These are phyloP conservation scores for Pneumocystis jirovecii DNA, from an alignment of 1,139 yeast genomes.

Conservation along the genomic window DNA sequence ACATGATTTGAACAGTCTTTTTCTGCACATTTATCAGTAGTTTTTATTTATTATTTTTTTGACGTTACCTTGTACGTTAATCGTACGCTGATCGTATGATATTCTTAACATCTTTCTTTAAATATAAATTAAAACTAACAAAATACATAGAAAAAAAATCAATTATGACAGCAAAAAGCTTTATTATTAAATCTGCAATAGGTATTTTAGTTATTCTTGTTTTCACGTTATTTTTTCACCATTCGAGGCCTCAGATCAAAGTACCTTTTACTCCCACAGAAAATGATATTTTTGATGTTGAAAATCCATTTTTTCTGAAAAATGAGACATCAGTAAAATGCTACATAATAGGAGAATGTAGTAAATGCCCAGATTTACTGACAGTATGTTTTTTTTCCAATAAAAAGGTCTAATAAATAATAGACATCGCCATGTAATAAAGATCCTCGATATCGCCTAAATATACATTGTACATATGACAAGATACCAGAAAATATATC, in stretches of 20 bases:
- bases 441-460: background rate
- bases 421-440: background rate
- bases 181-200: background rate
- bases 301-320: background rate
- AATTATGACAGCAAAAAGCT: background rate
- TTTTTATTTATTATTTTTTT: background rate
- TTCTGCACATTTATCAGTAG: background rate
- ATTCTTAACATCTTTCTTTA: too few relatives aligned
- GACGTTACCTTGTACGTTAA: background rate
- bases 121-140: too few relatives aligned
- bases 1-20: background rate
- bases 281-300: background rate
- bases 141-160: background rate
- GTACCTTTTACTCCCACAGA: background rate
- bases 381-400: background rate
- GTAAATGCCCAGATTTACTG: background rate
- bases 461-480: background rate
- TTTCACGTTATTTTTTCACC: background rate
- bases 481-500: background rate
- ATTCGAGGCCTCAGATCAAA: background rate
- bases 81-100: background rate
- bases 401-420: background rate
- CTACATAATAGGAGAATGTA: background rate
- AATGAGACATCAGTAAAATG: background rate
- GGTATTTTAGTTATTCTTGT: background rate